These are phyloP conservation scores for Barnettozyma pratensis DNA, from an alignment of 805 yeast genomes.

Conservation along the genomic window DNA sequence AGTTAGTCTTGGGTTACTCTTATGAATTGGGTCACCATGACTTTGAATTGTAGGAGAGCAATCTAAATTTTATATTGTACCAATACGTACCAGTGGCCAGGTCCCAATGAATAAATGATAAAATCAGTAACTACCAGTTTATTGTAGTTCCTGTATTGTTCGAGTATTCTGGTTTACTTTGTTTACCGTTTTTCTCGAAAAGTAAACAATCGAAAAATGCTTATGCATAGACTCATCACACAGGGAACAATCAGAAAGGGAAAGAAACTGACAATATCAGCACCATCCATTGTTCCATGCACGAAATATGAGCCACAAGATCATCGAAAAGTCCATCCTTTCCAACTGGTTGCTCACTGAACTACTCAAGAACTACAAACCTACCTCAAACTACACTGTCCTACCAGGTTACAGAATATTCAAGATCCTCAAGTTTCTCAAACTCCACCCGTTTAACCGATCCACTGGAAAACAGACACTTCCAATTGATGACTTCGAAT, in stretches of 20 bases:
- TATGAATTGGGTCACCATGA: conserved; percentile 55
- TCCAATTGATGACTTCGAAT: background rate
- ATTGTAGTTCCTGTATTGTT: too few relatives aligned
- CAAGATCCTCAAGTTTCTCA: conserved; percentile 6
- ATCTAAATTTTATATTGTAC: background rate
- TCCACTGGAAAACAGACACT: background rate
- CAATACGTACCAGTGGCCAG: too few relatives aligned
- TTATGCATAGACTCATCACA: too few relatives aligned
- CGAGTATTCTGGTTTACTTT: too few relatives aligned
- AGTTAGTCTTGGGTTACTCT: conserved; percentile 67
- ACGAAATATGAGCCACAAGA: background rate
- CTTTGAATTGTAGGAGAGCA: conserved; percentile 3
- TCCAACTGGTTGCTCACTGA: conserved; percentile 2
- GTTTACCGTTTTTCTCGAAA: too few relatives aligned
- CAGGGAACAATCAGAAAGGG: too few relatives aligned
- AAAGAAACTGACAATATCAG: background rate
- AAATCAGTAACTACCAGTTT: too few relatives aligned
- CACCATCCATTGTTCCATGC: background rate
- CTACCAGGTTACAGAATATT: conserved; percentile 1
- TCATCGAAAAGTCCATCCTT: conserved; percentile 1
- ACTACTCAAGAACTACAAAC: background rate
- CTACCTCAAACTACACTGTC: background rate
- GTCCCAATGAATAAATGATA: too few relatives aligned
- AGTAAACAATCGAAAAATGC: too few relatives aligned
- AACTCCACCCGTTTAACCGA: background rate